Evolutionary conservation across 306 rosid genomes (phyloP).

Genomic region (Vachellia collinsii): DNA sequence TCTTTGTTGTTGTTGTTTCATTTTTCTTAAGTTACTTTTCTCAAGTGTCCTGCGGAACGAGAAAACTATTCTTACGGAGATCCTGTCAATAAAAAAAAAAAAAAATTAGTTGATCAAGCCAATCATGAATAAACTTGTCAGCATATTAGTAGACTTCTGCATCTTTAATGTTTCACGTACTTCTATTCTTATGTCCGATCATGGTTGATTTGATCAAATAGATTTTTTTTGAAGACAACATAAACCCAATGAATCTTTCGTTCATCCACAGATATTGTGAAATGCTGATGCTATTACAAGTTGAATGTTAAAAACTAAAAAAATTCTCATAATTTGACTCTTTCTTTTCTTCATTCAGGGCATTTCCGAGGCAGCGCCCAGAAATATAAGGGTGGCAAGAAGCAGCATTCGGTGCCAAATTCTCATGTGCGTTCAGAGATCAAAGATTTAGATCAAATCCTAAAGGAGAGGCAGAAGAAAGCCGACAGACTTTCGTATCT

Average conservation of each 20-base stretch:
- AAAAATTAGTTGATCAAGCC: not conserved
- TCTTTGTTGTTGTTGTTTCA: not conserved
- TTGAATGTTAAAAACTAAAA: not conserved
- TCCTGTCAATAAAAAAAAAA: not conserved
- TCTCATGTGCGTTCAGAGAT: slow-evolving; percentile 81
- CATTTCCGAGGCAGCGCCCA: slow-evolving; percentile 46
- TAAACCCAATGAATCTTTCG: not conserved
- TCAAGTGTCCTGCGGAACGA: not conserved
- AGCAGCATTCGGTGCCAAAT: slow-evolving; percentile 60
- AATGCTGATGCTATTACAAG: not conserved
- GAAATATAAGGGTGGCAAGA: slow-evolving; percentile 51
- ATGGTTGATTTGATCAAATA: not conserved
- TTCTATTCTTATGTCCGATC: not conserved
- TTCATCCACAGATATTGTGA: not conserved
- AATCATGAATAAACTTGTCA: not conserved
- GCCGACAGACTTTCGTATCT: slow-evolving; percentile 52
- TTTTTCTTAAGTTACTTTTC: not conserved
- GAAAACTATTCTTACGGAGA: not conserved
- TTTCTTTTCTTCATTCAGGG: slow-evolving; percentile 44
- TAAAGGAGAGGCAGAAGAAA: slow-evolving; percentile 80
- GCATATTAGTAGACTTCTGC: not conserved
- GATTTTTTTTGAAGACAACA: not conserved
- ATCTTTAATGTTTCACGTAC: not conserved
- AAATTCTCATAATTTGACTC: not conserved
- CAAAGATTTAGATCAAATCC: slow-evolving; percentile 78